Base-by-base conservation (phyloP, 2,329 filamentous ascomycete species). In the Cytospora leucostoma region DNA sequence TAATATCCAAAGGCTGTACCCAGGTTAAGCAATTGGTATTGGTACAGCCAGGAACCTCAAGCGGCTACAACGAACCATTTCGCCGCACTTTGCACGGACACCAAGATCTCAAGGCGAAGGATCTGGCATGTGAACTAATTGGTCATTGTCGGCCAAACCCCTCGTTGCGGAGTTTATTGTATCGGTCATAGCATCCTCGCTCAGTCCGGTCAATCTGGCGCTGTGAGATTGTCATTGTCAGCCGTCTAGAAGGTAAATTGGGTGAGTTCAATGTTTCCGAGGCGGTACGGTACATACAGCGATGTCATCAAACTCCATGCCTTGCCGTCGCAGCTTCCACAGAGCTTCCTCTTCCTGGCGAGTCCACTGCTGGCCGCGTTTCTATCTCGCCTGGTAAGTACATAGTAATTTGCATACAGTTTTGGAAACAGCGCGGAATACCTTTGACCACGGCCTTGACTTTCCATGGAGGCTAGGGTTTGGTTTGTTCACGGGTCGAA, bases 361-460 rank as follows among this genome's bases (percentile, higher is more conserved):
- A 11, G 50, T 54, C 64, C 64, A 66, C 27, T 63, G 64, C 35
- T 66, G 62, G 35, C 64, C 64, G 17, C 64, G 61, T 61, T 66
- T 66, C 64, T 66, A 40, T 15, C 21, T 1, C 15, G 2, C 7
- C 10, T 4, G 6, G 17, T 65, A 53, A 59, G 63, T n/a, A n/a
- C n/a, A n/a, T n/a, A n/a, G n/a, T 40, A 34, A 5, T 6, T 4
- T 27, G 27, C 7, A 1, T 33, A 38, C 0, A 32, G 33, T 2
- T 13, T 47, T 13, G 6, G 8, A 17, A 1, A 17, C n/a, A 21
- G n/a, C 8, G 10, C 4, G 5, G 2, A 47, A 19, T 58, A 61
- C 64, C 64, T 66, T 66, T 7, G 64, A 66, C 64, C 64, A 66
- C 1, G 64, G 64, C 21, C 64, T 54, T 15, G 59, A 61, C 10